These are phyloP conservation scores for Monascus purpureus DNA, from an alignment of 495 filamentous ascomycete genomes.

Conservation along the genomic window DNA sequence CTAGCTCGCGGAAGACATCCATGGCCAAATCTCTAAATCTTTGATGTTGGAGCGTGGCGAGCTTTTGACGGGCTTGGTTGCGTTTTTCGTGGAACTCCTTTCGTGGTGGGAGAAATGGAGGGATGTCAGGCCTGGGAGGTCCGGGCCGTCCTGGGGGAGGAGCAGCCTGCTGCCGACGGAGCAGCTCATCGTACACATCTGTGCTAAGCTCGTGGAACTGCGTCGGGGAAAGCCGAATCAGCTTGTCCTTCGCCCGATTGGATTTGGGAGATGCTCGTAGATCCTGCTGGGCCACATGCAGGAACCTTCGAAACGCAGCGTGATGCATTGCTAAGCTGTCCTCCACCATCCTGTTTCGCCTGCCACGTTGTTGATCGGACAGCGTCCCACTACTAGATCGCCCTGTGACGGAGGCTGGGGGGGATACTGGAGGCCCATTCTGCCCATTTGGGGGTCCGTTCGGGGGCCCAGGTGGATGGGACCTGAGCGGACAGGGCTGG, in stretches of 20 bases:
- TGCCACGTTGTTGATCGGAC: conserved; percentile 44
- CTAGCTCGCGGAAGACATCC: conserved; percentile 89
- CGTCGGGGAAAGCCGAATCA: conserved; percentile 71
- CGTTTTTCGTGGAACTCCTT: conserved; percentile 88
- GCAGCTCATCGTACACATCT: conserved; percentile 91
- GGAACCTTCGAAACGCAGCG: conserved; percentile 59
- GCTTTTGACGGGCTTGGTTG: conserved; percentile 88
- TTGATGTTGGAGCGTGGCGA: conserved; percentile 70
- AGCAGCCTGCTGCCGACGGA: conserved; percentile 62
- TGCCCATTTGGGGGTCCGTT: conserved; percentile 19
- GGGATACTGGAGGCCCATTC: conserved; percentile 47
- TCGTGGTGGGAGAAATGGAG: conserved; percentile 66
- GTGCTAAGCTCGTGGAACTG: conserved; percentile 97
- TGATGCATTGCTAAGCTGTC: conserved; percentile 72
- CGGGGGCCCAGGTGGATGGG: no score
- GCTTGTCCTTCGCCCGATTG: conserved; percentile 84
- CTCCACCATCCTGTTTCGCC: conserved; percentile 44
- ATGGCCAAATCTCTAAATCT: conserved; percentile 85
- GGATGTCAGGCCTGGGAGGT: conserved; percentile 38
- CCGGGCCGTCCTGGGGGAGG: conserved; percentile 34
- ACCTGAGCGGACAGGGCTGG: conserved; percentile 59
- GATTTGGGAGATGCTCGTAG: conserved; percentile 60
- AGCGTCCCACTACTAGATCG: conserved; percentile 63
- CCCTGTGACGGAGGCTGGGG: conserved; percentile 65
- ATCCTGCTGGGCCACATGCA: conserved; percentile 53